Conservation (phyloP, 345 rosid genomes). For the Streptanthus diversifolius region DNA sequence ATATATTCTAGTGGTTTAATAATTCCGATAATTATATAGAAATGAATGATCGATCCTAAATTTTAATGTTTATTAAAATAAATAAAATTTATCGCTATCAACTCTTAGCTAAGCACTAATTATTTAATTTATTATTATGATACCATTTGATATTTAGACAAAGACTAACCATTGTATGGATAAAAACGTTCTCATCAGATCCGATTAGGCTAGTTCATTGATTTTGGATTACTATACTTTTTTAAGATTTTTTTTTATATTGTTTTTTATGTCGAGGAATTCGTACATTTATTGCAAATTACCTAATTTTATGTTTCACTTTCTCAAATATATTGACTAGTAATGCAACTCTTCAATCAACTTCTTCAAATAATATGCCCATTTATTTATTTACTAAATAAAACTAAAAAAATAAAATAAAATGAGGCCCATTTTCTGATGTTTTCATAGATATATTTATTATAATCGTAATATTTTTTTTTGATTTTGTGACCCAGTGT, state of each 20-base stretch:
- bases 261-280: background rate
- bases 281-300: background rate
- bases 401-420: background rate
- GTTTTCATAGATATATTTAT: background rate
- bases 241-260: background rate
- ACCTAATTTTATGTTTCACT: background rate
- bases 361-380: background rate
- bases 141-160: background rate
- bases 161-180: background rate
- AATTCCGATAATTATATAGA: too few relatives aligned
- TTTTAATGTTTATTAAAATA: too few relatives aligned
- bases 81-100: too few relatives aligned
- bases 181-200: background rate
- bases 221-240: background rate
- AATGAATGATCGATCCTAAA: too few relatives aligned
- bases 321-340: background rate
- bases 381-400: background rate
- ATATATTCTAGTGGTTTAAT: too few relatives aligned
- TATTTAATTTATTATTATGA: background rate
- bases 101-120: background rate
- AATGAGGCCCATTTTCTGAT: background rate
- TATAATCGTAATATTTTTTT: background rate
- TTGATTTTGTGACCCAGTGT: background rate
- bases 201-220: background rate
- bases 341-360: slow-evolving; percentile 2